Evolutionary conservation across 2,329 filamentous ascomycete genomes (phyloP), one percentile per base, ranked within the genome.

Genomic region (Arthroderma sp.): DNA sequence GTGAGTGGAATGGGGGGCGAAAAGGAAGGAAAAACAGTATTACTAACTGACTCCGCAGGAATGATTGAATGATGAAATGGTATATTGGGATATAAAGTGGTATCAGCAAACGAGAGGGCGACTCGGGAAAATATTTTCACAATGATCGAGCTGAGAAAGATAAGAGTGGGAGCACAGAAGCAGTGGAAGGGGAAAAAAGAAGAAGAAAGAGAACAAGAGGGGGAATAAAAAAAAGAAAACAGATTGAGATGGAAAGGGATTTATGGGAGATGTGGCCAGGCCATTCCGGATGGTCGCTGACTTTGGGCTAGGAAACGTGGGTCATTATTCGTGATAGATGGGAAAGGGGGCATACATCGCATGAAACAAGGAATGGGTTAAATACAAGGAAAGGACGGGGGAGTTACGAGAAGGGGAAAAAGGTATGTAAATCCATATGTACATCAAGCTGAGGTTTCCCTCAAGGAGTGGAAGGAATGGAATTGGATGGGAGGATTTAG

Each of bases 401-500:
- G 8, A 9, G 32, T 34, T 8, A 34, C 8, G 8, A 34, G 32
- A 34, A 34, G 32, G 32, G 32, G 3, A 34, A 9, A 34, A 9
- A 9, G 8, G 11, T 11, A 34, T 34, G 32, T 34, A 9, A 11
- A 8, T 9, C 32, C 32, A 11, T 34, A 34, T 34, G 2, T 9
- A 34, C 32, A 34, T 2, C 8, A 34, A 11, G 32, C 8, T 8
- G 32, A 34, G 11, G 11, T 9, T 9, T 34, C 8, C 8, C 32
- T 22, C 32, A 34, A 34, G 32, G 8, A 34, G 34, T 32, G 28
- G 40, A 42, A 27, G 36, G 32, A n/a, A 29, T 22, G 2, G 40
- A 8, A 7, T 6, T 10, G 36, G 15, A 22, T 9, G 8, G 36
- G 31, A 22, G 6, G 29, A 6, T 36, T 49, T 48, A 59, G 31